Evolutionary conservation across 805 yeast species (phyloP), one percentile per base, ranked within the genome.

Genomic region (Candida golubevii): DNA sequence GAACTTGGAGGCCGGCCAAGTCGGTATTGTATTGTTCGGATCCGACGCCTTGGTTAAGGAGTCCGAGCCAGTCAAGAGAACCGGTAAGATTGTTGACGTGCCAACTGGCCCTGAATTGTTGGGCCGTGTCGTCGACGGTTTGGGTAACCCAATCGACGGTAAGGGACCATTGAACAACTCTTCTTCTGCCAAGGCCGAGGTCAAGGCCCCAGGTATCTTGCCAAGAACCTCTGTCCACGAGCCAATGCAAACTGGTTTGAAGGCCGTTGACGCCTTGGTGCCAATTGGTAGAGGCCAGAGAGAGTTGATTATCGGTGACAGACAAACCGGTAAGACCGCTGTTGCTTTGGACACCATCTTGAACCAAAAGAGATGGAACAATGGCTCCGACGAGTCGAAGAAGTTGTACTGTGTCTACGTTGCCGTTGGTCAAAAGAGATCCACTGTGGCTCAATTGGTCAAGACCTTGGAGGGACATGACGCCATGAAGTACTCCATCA

Each of bases 261-360:
- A 93, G 82, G 84, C 97, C 55, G 97, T 93, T 62, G 99, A 93
- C 72, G 91, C 99, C 70, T 84, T 93, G 66, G 99, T 93, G 75
- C 99, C 99, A 75, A 76, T 93, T 64, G 99, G 99, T 72, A 93
- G 99, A 86, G 99, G 99, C 75, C 99, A 93, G 80, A 93, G 99
- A 88, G 99, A 93, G 82, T 80, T 93, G 86, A 91, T 91, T 67
- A 91, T 91, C 71, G 99, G 99, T 85, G 99, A 91, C 77, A 91
- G 99, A 83, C 99, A 93, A 82, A 93, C 99, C 67, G 99, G 99
- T 85, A 93, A 93, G 83, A 93, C 99, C 69, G 97, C 98, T 57
- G 97, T 93, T 64, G 99, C 98, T 63, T 74, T 93, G 62, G 99
- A 93, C 75, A 83, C 99, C 77, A 93, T 93, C 69, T 83, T 93